These are phyloP conservation scores for Venustampulla echinocandica DNA, from an alignment of 495 filamentous ascomycete genomes.

Conservation along the genomic window DNA sequence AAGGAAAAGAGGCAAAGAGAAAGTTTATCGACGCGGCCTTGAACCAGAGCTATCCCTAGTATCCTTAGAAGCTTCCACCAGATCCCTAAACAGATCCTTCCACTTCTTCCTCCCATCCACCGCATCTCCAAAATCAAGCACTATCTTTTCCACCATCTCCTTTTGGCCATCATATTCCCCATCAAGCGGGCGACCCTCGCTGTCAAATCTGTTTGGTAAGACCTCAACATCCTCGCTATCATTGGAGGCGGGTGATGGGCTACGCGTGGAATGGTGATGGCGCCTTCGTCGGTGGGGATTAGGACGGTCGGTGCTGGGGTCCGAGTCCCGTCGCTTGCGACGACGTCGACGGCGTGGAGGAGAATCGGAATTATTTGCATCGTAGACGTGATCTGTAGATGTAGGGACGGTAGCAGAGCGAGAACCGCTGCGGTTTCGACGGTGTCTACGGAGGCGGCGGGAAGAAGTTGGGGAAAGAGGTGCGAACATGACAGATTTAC, in stretches of 20 bases:
- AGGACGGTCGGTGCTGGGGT: slow-evolving; percentile 19
- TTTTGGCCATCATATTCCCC: slow-evolving; percentile 4
- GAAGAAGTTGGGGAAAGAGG: slow-evolving; percentile 22
- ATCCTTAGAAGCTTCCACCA: slow-evolving; percentile 4
- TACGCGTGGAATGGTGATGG: slow-evolving; percentile 5
- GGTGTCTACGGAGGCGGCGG: slow-evolving; percentile 8
- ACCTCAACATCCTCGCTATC: slow-evolving; percentile 29
- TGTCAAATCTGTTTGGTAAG: slow-evolving; percentile 59
- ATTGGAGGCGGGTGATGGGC: slow-evolving; percentile 9
- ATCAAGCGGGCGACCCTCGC: slow-evolving; percentile 37
- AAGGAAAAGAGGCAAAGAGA: background rate
- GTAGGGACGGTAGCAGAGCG: background rate
- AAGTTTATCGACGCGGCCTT: slow-evolving; percentile 7
- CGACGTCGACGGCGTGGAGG: slow-evolving; percentile 8
- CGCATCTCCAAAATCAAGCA: slow-evolving; percentile 12
- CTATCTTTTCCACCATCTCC: slow-evolving; percentile 19
- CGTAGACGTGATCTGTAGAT: slow-evolving; percentile 21
- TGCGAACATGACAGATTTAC: slow-evolving; percentile 23
- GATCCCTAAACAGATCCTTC: slow-evolving; percentile 17
- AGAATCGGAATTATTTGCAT: background rate
- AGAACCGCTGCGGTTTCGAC: background rate
- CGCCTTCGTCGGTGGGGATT: slow-evolving; percentile 10
- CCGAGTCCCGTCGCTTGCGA: slow-evolving; percentile 14
- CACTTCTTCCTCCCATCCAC: slow-evolving; percentile 21
- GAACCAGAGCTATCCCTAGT: slow-evolving; percentile 22